These are phyloP conservation scores for Pseudogymnoascus sp. DNA, from an alignment of 2,329 filamentous ascomycete species.

Conservation along the genomic window DNA sequence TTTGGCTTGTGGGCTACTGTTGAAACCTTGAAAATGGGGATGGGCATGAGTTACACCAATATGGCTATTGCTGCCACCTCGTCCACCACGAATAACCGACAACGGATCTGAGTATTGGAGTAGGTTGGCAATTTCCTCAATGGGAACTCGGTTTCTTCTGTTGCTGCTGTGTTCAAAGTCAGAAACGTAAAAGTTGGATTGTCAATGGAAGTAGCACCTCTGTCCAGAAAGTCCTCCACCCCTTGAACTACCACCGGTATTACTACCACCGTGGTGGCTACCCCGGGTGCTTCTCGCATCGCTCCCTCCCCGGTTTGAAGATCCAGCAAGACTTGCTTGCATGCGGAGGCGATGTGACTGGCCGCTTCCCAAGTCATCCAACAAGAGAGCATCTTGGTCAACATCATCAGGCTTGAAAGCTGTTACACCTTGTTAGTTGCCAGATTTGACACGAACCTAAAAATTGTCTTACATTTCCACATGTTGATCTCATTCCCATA, in stretches of 20 bases:
- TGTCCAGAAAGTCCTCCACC: neutral
- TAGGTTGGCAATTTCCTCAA: conserved; percentile 3
- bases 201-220: neutral
- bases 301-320: neutral
- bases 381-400: conserved; percentile 2
- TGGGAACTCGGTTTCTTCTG: neutral
- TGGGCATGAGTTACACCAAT: neutral
- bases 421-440: neutral
- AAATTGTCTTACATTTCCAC: neutral
- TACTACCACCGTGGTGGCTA: neutral
- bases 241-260: neutral
- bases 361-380: conserved; percentile 2
- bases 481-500: neutral
- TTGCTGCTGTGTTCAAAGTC: neutral
- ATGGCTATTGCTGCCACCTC: neutral
- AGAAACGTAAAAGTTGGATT: neutral
- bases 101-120: neutral
- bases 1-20: neutral
- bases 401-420: conserved; percentile 8
- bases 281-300: neutral
- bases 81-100: neutral
- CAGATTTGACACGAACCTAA: neutral
- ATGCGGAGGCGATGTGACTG: conserved; percentile 8
- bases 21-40: neutral
- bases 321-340: neutral